phyloP scores from a whole-genome alignment of 257 asterid genomes.

The Solanum sejunctum region DNA sequence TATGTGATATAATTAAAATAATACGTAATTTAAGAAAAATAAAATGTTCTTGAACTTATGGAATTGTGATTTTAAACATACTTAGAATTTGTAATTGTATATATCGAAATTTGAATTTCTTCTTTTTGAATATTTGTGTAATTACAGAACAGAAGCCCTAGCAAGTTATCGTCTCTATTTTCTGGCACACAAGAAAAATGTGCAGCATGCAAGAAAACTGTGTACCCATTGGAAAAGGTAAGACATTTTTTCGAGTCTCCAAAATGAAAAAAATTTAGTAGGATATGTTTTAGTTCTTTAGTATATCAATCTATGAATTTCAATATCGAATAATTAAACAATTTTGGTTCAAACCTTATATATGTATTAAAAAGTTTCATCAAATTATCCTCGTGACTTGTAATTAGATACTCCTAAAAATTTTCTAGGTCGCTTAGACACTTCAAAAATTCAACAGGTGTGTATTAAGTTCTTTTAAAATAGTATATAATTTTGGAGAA shows the following conservation, averaged over 20 bases:
- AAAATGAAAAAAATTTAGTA: background rate
- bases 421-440: background rate
- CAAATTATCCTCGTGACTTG: background rate
- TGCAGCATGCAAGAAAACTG: constrained; percentile 44
- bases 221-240: constrained; percentile 65
- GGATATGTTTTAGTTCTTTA: background rate
- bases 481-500: too few species aligned
- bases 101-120: background rate
- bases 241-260: background rate
- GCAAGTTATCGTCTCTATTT: constrained; percentile 45
- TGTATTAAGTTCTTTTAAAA: too few species aligned
- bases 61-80: background rate
- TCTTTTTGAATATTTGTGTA: background rate
- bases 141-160: constrained; percentile 34
- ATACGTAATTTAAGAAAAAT: background rate
- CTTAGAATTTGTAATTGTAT: background rate
- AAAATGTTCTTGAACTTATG: accelerated
- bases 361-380: background rate
- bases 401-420: background rate
- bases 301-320: background rate
- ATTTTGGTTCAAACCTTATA: background rate
- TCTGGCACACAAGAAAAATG: constrained; percentile 73
- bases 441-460: too few species aligned
- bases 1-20: background rate
- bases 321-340: background rate